phyloP scores from a whole-genome alignment of 495 filamentous ascomycete genomes.

The Xylaria grammica region DNA sequence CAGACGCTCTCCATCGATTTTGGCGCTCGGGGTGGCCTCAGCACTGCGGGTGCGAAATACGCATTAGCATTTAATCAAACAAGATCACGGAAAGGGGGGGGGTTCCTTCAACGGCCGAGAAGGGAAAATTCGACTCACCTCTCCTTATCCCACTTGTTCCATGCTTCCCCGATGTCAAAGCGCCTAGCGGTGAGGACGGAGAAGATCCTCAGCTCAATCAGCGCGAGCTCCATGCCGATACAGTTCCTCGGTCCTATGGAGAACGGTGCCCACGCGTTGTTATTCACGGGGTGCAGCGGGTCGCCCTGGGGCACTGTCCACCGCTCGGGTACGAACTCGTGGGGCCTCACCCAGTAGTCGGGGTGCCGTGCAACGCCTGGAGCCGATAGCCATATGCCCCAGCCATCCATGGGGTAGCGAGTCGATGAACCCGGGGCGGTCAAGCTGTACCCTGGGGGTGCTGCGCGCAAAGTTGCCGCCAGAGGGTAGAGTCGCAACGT shows the following conservation, averaged over 20 bases:
- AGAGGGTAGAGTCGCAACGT: conserved; percentile 50
- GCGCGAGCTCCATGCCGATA: conserved; percentile 59
- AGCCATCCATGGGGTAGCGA: conserved; percentile 35
- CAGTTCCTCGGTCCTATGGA: conserved; percentile 58
- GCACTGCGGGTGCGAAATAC: conserved; percentile 5
- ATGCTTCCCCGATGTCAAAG: conserved; percentile 54
- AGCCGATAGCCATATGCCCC: conserved; percentile 41
- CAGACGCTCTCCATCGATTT: conserved; percentile 37
- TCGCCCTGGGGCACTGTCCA: conserved; percentile 42
- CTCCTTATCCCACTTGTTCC: conserved; percentile 47
- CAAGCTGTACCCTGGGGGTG: conserved; percentile 33
- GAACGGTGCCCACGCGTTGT: conserved; percentile 59
- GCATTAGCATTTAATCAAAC: conserved; percentile 6
- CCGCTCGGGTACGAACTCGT: conserved; percentile 53
- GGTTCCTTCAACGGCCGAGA: background rate
- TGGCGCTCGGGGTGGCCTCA: conserved; percentile 28
- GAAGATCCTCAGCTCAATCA: conserved; percentile 53
- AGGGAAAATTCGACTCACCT: conserved; percentile 23
- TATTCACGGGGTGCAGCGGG: conserved; percentile 37
- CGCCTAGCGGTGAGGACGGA: conserved; percentile 50
- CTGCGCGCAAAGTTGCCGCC: conserved; percentile 37
- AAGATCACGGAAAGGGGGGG: background rate
- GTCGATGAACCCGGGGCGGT: conserved; percentile 34
- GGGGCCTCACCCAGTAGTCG: conserved; percentile 42
- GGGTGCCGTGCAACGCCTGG: conserved; percentile 39